Evolutionary conservation across 441 rosid species (phyloP).

Genomic region (Gossypium laxum): DNA sequence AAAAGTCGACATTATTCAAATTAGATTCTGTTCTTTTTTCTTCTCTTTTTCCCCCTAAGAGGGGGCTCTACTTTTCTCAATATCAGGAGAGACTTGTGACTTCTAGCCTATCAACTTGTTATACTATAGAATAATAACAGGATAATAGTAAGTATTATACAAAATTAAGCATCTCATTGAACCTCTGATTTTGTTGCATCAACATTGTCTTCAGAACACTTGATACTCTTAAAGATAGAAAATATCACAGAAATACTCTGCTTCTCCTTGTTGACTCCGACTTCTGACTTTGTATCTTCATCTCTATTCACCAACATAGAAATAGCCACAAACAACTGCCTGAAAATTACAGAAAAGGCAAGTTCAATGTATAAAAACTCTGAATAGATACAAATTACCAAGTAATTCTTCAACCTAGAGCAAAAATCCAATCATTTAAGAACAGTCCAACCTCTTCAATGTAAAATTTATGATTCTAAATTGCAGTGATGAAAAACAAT

Average conservation of each 20-base stretch:
- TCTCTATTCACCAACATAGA: slow-evolving; percentile 71
- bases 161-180: not conserved
- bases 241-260: slow-evolving; percentile 47
- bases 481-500: not conserved
- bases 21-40: slow-evolving; percentile 5
- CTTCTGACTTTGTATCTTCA: slow-evolving; percentile 69
- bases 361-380: not conserved
- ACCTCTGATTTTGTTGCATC: slow-evolving; percentile 80
- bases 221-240: slow-evolving; percentile 55
- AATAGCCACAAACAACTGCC: slow-evolving; percentile 63
- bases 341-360: slow-evolving; percentile 29
- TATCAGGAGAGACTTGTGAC: not conserved
- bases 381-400: not conserved
- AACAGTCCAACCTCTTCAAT: not conserved
- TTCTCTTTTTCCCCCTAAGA: not conserved
- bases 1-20: slow-evolving; percentile 20
- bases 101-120: not conserved
- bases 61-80: not conserved
- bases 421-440: not conserved
- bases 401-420: not conserved
- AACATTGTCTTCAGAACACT: slow-evolving; percentile 65
- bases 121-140: not conserved
- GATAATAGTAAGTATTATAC: not conserved
- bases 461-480: not conserved
- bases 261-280: slow-evolving; percentile 41